Percentiles rank a stretch among this genome's conserved stretches.
Conservation (phyloP, 225 moss, liverwort and hornwort genomes). For the Neckera pumila region DNA sequence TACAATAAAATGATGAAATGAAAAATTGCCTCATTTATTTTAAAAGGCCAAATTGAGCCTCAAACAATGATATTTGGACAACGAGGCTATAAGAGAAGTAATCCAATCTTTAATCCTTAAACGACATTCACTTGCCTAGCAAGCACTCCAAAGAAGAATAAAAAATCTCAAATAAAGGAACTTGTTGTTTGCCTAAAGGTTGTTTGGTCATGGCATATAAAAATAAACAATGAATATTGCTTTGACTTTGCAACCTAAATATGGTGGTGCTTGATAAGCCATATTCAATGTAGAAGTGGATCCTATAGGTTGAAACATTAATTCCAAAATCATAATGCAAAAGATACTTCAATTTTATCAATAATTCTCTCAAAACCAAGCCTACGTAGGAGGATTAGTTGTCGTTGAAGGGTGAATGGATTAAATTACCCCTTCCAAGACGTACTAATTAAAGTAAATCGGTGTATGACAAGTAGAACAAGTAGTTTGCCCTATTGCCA, state of each 20-base stretch:
- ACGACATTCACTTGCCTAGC: fast-evolving
- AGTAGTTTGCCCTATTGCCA: too few relatives aligned
- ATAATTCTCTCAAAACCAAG: not conserved
- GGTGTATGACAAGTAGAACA: too few relatives aligned
- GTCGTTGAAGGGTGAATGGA: not conserved
- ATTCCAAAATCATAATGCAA: not conserved
- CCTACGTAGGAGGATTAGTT: fast-evolving
- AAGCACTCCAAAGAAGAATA: fast-evolving
- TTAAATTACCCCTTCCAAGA: not conserved
- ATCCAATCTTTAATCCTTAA: too few relatives aligned
- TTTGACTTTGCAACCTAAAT: not conserved
- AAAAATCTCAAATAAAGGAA: not conserved
- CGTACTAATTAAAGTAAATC: too few relatives aligned
- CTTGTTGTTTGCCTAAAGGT: not conserved
- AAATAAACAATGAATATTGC: fast-evolving
- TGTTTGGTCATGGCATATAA: fast-evolving
- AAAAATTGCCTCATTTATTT: not conserved
- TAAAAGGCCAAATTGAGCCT: not conserved
- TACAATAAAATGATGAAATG: not conserved
- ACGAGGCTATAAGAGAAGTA: not conserved
- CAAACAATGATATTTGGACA: not conserved
- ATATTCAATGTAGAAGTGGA: not conserved
- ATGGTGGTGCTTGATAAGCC: fast-evolving
- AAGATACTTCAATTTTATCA: not conserved
- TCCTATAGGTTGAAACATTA: not conserved